Percentiles rank a stretch among this genome's conserved stretches.
These are phyloP conservation scores for Pseudocercospora cruenta DNA, from an alignment of 2,329 filamentous ascomycete species.

Conservation along the genomic window DNA sequence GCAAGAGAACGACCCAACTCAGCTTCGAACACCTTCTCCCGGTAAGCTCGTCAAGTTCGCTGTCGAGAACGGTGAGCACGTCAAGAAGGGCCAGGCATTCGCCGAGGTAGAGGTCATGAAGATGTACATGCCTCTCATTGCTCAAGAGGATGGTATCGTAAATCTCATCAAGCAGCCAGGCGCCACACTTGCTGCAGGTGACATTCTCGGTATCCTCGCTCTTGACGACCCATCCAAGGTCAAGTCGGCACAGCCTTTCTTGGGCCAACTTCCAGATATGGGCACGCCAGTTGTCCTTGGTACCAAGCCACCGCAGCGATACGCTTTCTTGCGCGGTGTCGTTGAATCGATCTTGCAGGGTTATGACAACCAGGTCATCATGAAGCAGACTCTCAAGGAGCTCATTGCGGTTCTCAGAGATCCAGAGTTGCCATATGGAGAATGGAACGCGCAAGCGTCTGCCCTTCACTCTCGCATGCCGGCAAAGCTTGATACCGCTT, in stretches of 20 bases:
- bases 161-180: slow-evolving; percentile 99
- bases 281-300: slow-evolving; percentile 86
- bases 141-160: slow-evolving; percentile 92
- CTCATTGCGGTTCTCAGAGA: slow-evolving; percentile 88
- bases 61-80: slow-evolving; percentile 91
- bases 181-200: slow-evolving; percentile 94
- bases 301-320: slow-evolving; percentile 88
- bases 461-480: slow-evolving; percentile 98
- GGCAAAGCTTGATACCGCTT: slow-evolving; percentile 80
- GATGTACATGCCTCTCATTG: slow-evolving; percentile 99
- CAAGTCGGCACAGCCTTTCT: slow-evolving; percentile 93
- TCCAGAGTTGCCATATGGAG: slow-evolving; percentile 88
- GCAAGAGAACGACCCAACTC: slow-evolving; percentile 98
- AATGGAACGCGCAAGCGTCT: slow-evolving; percentile 95
- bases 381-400: slow-evolving; percentile 83
- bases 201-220: slow-evolving; percentile 95
- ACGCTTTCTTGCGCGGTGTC: slow-evolving; percentile 74
- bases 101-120: slow-evolving; percentile 99
- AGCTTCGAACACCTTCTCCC: slow-evolving; percentile 89
- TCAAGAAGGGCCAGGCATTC: slow-evolving; percentile 88
- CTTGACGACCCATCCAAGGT: slow-evolving; percentile 94
- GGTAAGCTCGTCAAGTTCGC: slow-evolving; percentile 98
- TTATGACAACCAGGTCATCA: slow-evolving; percentile 97
- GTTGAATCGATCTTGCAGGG: slow-evolving; percentile 87
- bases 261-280: slow-evolving; percentile 84